These are phyloP conservation scores for Pythium periplocum DNA, from an alignment of 352 stramenopile species.

Conservation along the genomic window DNA sequence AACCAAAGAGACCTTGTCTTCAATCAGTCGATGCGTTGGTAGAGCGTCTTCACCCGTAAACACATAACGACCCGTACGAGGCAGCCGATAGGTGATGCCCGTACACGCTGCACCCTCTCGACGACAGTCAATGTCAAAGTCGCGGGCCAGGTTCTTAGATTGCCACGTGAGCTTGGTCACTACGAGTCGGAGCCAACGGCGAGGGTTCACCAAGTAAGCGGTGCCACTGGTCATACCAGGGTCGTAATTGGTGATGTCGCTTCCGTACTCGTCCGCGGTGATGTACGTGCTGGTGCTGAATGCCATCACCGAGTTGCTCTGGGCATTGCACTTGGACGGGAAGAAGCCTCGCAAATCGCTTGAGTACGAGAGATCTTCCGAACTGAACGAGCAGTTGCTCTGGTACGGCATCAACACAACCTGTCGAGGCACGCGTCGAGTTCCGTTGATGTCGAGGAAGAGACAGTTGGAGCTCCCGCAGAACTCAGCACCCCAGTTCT, in stretches of 20 bases:
- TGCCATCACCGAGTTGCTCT: constrained; percentile 21
- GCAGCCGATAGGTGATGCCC: neutral
- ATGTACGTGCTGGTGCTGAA: constrained; percentile 39
- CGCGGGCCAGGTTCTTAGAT: neutral
- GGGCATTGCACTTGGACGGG: constrained; percentile 18
- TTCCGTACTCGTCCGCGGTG: constrained; percentile 26
- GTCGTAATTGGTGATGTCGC: constrained; percentile 11
- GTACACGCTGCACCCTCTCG: neutral
- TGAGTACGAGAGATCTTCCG: constrained; percentile 24
- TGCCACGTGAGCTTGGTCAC: constrained; percentile 9
- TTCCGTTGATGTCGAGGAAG: constrained; percentile 26
- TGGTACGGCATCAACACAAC: constrained; percentile 30
- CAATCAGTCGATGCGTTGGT: neutral
- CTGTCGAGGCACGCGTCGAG: constrained; percentile 24
- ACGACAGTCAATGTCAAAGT: neutral
- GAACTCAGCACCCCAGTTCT: constrained; percentile 22
- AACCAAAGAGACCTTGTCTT: neutral
- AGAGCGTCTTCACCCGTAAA: constrained; percentile 6
- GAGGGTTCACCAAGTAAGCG: constrained; percentile 4
- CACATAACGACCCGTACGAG: neutral
- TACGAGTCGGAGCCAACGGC: constrained; percentile 1
- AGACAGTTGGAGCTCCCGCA: constrained; percentile 29
- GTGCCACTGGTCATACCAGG: neutral
- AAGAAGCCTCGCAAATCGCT: constrained; percentile 36
- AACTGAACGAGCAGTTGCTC: constrained; percentile 24